Evolutionary conservation across 2,329 filamentous ascomycete species (phyloP).

Genomic region (Emericellopsis cladophorae): DNA sequence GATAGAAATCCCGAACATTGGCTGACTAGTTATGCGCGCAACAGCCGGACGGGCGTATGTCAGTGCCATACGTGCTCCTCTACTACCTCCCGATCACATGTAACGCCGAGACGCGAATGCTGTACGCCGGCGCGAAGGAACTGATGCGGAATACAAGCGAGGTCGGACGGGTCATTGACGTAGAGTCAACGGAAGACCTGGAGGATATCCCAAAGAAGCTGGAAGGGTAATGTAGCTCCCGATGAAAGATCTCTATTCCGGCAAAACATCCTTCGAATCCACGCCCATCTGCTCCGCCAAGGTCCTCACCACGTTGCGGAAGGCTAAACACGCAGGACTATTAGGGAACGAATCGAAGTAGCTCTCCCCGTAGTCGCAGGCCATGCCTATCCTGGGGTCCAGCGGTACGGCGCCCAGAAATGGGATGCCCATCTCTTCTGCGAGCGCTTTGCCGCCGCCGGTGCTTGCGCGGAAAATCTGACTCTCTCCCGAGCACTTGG

Average conservation of each 20-base stretch:
- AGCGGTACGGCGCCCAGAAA: conserved; percentile 85
- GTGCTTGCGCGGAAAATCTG: conserved; percentile 89
- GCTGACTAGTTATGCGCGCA: not conserved
- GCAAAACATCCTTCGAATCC: conserved; percentile 39
- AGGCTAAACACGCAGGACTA: conserved; percentile 75
- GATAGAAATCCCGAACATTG: no score
- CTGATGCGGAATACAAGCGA: conserved; percentile 88
- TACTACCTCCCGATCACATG: conserved; percentile 92
- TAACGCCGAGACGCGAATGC: conserved; percentile 78
- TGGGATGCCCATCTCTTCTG: conserved; percentile 74
- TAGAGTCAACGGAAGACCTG: conserved; percentile 69
- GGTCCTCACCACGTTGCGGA: conserved; percentile 66
- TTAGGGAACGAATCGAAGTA: conserved; percentile 92
- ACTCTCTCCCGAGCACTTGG: conserved; percentile 69
- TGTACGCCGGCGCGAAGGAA: conserved; percentile 93
- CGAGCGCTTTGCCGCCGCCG: conserved; percentile 69
- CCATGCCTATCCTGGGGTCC: conserved; percentile 89
- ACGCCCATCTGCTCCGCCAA: conserved; percentile 55
- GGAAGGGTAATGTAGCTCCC: conserved; percentile 1
- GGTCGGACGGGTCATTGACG: conserved; percentile 77
- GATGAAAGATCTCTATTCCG: conserved; percentile 13
- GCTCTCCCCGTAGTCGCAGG: conserved; percentile 94
- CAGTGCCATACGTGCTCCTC: conserved; percentile 86
- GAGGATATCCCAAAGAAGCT: conserved; percentile 65
- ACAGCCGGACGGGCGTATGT: conserved; percentile 68